Evolutionary conservation across 1,284 basidiomycete species (phyloP).

Genomic region (Ganoderma meredithae): DNA sequence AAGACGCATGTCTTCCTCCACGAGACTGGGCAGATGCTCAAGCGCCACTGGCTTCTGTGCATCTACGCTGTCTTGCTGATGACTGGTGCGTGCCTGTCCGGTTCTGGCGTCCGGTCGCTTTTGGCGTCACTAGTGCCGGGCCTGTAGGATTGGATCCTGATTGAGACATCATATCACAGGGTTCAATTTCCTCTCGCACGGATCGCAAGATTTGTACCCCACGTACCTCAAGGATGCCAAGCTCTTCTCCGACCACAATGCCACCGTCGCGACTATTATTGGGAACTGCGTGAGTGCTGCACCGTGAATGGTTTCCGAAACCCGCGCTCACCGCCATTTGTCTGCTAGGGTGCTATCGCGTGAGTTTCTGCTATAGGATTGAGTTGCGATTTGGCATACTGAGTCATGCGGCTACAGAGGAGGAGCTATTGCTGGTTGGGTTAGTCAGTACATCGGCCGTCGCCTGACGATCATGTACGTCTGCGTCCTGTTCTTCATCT

Average conservation of each 20-base stretch:
- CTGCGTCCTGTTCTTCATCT: constrained; percentile 3
- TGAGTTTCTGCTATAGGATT: constrained; percentile 43
- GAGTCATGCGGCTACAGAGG: constrained; percentile 54
- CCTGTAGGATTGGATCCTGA: constrained; percentile 13
- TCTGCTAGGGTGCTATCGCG: constrained; percentile 74
- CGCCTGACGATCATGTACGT: constrained; percentile 84
- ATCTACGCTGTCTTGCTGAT: constrained; percentile 86
- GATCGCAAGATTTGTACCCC: constrained; percentile 86
- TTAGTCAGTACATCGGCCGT: constrained; percentile 88
- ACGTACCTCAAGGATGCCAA: constrained; percentile 78
- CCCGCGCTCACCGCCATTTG: constrained; percentile 19
- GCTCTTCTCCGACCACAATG: constrained; percentile 60
- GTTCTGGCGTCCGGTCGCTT: neutral
- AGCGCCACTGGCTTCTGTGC: constrained; percentile 84
- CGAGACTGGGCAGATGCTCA: constrained; percentile 81
- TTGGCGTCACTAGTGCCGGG: neutral
- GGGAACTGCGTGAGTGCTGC: constrained; percentile 74
- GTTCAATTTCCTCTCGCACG: constrained; percentile 95
- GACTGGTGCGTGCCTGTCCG: constrained; percentile 60
- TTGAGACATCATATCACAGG: constrained; percentile 47
- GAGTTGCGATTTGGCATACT: constrained; percentile 20
- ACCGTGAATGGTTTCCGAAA: constrained; percentile 17
- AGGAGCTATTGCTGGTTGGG: constrained; percentile 79
- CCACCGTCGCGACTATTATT: constrained; percentile 92
- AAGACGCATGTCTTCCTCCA: constrained; percentile 79